A percentile compares a stretch with the other conserved stretches of the same genome.
Conservation (phyloP, 2,329 filamentous ascomycete species). For the Nectriaceae sp. region DNA sequence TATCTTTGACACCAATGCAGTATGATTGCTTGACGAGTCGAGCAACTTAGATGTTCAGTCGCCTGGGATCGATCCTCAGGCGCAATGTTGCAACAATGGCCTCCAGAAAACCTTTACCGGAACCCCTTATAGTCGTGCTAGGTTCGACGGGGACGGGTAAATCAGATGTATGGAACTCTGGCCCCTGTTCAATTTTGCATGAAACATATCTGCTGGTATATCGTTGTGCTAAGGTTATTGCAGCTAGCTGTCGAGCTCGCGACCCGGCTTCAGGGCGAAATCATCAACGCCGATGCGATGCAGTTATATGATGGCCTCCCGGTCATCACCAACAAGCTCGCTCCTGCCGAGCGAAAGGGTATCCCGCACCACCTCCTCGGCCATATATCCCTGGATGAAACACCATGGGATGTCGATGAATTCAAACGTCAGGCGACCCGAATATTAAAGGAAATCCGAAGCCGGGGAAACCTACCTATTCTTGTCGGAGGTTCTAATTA, state of each 20-base stretch:
- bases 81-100: slow-evolving; percentile 45
- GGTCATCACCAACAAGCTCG: slow-evolving; percentile 94
- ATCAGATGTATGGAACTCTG: slow-evolving; percentile 66
- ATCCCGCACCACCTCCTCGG: slow-evolving; percentile 88
- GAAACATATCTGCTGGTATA: background rate
- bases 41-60: slow-evolving; percentile 28
- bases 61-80: slow-evolving; percentile 24
- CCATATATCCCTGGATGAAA: slow-evolving; percentile 71
- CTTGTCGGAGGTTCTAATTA: slow-evolving; percentile 95
- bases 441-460: slow-evolving; percentile 76
- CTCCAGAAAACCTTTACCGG: slow-evolving; percentile 38
- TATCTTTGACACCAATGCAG: background rate
- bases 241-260: slow-evolving; percentile 91
- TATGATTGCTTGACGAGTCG: slow-evolving; percentile 11
- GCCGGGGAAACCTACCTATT: slow-evolving; percentile 79
- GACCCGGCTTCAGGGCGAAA: slow-evolving; percentile 79
- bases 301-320: slow-evolving; percentile 92
- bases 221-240: slow-evolving; percentile 4
- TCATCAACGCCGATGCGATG: slow-evolving; percentile 98
- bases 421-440: slow-evolving; percentile 72
- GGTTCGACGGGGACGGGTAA: slow-evolving; percentile 94
- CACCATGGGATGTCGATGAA: slow-evolving; percentile 79
- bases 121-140: slow-evolving; percentile 77
- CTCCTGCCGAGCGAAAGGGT: slow-evolving; percentile 70
- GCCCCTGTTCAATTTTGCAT: slow-evolving; percentile 1